Evolutionary conservation across 2,329 filamentous ascomycete species (phyloP).

Genomic region (Coniochaeta hoffmannii): DNA sequence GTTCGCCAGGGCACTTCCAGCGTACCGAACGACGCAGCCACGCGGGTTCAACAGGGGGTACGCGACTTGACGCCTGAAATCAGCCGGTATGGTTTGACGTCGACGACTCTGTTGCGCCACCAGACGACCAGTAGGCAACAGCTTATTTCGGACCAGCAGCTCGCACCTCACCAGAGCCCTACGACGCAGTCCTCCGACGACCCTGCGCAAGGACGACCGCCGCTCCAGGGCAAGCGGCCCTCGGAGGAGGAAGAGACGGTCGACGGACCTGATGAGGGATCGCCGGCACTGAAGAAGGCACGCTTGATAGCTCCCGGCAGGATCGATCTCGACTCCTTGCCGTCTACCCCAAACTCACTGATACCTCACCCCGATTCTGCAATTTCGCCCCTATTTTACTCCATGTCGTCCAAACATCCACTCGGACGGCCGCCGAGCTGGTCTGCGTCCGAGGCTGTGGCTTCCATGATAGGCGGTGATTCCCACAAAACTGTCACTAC

Average conservation of each 20-base stretch:
- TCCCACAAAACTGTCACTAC: conserved; percentile 42
- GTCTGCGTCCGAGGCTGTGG: conserved; percentile 31
- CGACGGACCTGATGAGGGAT: conserved; percentile 6
- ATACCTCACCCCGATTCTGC: conserved; percentile 17
- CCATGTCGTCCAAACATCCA: conserved; percentile 30
- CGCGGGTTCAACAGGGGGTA: conserved; percentile 9
- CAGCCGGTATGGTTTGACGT: conserved; percentile 22
- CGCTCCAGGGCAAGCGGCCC: conserved; percentile 18
- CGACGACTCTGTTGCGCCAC: conserved; percentile 14
- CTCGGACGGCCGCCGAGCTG: conserved; percentile 28
- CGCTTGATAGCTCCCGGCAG: conserved; percentile 37
- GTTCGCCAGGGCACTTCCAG: conserved; percentile 4
- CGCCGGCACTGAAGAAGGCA: conserved; percentile 34
- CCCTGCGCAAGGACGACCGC: conserved; percentile 6
- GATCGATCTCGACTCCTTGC: conserved; percentile 31
- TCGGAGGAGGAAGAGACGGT: conserved; percentile 14
- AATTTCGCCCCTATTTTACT: conserved; percentile 46
- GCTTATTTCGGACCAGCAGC: conserved; percentile 7
- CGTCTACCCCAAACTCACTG: conserved; percentile 12
- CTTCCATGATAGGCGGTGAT: conserved; percentile 41
- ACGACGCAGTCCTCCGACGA: neutral
- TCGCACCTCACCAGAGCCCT: neutral
- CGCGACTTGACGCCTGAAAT: conserved; percentile 13
- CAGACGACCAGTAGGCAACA: conserved; percentile 4
- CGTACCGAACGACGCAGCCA: conserved; percentile 8